Conservation (phyloP, 768 basidiomycete genomes). For the Albatrellus ellisii region DNA sequence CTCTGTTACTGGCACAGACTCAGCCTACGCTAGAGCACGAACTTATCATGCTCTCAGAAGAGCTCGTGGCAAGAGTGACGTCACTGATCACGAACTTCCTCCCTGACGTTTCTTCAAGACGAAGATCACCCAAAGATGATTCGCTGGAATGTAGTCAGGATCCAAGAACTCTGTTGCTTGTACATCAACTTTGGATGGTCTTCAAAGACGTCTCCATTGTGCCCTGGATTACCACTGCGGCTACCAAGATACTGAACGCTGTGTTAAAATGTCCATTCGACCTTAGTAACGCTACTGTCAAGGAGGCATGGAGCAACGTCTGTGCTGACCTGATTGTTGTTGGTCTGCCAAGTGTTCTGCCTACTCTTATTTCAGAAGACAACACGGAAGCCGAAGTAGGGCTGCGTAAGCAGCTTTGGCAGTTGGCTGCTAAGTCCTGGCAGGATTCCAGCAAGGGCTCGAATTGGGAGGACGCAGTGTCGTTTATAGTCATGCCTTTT, state of each 20-base stretch:
- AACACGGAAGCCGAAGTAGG: neutral
- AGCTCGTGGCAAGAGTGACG: neutral
- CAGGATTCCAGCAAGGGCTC: neutral
- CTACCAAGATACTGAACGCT: neutral
- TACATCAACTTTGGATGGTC: neutral
- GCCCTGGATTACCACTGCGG: neutral
- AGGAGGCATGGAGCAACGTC: neutral
- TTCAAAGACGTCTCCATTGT: neutral
- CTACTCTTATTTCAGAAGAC: neutral
- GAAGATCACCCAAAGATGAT: neutral
- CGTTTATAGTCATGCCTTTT: neutral
- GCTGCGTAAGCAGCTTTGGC: neutral
- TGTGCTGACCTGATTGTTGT: neutral
- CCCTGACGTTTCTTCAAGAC: neutral
- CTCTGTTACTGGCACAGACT: neutral
- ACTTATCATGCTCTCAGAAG: neutral
- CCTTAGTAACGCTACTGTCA: neutral
- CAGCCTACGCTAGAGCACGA: neutral
- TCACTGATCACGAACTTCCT: neutral
- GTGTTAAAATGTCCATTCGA: neutral
- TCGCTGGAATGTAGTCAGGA: neutral
- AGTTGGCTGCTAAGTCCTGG: neutral
- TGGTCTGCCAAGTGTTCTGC: neutral
- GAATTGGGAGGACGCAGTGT: neutral
- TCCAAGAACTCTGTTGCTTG: neutral